Evolutionary conservation across 148 eudicot genomes (phyloP), one percentile per base, ranked within the genome.

Genomic region (Cornus suecica): DNA sequence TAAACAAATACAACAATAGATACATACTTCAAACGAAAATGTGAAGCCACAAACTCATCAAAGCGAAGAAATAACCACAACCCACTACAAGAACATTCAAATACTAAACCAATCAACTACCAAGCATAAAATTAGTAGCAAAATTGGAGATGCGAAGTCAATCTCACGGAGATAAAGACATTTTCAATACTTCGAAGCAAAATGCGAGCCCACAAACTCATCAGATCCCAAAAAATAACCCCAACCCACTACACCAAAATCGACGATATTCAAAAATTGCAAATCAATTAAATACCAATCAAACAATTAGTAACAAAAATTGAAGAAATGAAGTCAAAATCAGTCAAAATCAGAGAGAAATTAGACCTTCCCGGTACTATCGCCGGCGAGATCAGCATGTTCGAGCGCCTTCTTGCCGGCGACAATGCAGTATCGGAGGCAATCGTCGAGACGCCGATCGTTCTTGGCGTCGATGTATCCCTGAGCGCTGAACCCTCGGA

Each of bases 401-500:
- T 86, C 90, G 51, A 90, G 91, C 30, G 94, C 91, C 77, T 88
- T 88, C 77, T 90, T 90, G 0, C 93, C 93, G 10, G 93, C 93
- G 51, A 90, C 93, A 86, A 90, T 83, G 82, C 91, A 86, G 65
- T 90, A 90, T 28, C 91, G 67, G 2, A 88, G 78, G 65, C 88
- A 84, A 78, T 90, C 88, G 70, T 90, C 93, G 24, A 90, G 87
- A 1, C 93, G 70, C 5, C 93, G 69, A 34, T 90, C 93, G 78
- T 88, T 86, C 83, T 90, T 90, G 10, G 88, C 91, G 41, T 90
- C 90, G 80, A 90, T 88, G 69, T 86, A 90, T 0, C 96, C 96
- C 20, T 89, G 84, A 2, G 93, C 69, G 1, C 45, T 20, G 56
- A 91, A 91, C 65, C 79, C 75, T 2, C 85, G 86, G 81, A 91